Conservation (phyloP, 208 protist species). For the Trichomonas tenax region DNA sequence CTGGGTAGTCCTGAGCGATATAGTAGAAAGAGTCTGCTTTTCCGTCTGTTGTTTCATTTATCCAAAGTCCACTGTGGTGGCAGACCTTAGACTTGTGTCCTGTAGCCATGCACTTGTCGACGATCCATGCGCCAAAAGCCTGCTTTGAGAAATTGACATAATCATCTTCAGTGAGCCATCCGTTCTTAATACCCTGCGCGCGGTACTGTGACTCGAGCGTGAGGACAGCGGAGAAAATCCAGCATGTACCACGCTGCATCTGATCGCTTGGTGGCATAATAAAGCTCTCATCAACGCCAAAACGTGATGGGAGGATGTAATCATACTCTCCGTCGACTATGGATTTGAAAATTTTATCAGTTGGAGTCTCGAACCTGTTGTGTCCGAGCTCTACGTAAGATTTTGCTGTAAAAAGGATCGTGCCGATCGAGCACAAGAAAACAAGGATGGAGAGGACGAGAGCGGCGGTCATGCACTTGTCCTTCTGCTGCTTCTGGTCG, state of each 20-base stretch:
- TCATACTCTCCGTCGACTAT: not conserved
- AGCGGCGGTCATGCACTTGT: not conserved
- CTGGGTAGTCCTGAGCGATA: not conserved
- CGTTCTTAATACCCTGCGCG: not conserved
- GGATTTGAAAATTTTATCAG: not conserved
- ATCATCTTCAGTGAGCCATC: not conserved
- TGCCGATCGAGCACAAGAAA: not conserved
- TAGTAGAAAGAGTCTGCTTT: not conserved
- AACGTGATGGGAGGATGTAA: not conserved
- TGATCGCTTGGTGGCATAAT: not conserved
- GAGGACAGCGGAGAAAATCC: not conserved
- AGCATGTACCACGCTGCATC: not conserved
- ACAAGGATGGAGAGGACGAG: not conserved
- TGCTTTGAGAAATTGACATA: not conserved
- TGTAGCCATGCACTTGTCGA: not conserved
- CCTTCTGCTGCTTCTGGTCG: not conserved
- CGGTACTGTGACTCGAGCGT: not conserved
- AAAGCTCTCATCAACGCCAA: not conserved
- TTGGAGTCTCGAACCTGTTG: not conserved
- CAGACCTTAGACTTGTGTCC: not conserved
- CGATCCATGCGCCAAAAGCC: not conserved
- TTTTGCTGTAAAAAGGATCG: not conserved
- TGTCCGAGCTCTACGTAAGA: not conserved
- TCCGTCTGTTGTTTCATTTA: not conserved
- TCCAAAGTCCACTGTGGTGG: not conserved